These are phyloP conservation scores for Paraphoma sp. DNA, from an alignment of 2,329 filamentous ascomycete species.

Conservation along the genomic window DNA sequence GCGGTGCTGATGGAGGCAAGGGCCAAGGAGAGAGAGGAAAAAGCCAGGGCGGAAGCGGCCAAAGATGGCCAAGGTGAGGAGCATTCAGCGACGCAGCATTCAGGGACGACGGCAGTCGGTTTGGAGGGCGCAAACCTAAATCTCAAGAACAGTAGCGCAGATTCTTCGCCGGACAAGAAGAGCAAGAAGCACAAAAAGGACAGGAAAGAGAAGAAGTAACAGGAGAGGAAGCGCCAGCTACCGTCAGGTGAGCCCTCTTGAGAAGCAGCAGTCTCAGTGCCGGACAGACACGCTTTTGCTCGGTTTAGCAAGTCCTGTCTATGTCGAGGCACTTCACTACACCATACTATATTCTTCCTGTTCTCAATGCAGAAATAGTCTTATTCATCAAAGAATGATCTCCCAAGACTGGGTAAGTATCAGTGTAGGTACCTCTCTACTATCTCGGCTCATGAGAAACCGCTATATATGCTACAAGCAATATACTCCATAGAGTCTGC, in stretches of 20 bases:
- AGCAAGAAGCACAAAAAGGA: constrained; percentile 19
- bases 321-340: too few relatives aligned
- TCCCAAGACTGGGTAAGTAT: background rate
- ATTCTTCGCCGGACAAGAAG: constrained; percentile 11
- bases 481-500: too few relatives aligned
- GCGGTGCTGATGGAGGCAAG: constrained; percentile 22
- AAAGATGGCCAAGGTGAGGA: constrained; percentile 10
- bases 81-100: constrained; percentile 26
- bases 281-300: too few relatives aligned
- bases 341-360: background rate
- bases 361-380: background rate
- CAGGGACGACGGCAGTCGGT: background rate
- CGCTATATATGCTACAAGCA: too few relatives aligned
- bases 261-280: too few relatives aligned
- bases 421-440: background rate
- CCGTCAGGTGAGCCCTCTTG: background rate
- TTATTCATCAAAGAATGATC: background rate
- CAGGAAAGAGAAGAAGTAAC: constrained; percentile 19
- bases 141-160: constrained; percentile 7
- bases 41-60: constrained; percentile 13
- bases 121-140: constrained; percentile 1
- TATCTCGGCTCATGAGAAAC: too few relatives aligned
- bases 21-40: constrained; percentile 24
- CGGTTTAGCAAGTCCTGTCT: too few relatives aligned
- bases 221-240: constrained; percentile 2